A percentile compares a stretch with the other conserved stretches of the same genome.
phyloP scores from a whole-genome alignment of 371 early-diverging fungal species.

The Chytridium lagenaria region DNA sequence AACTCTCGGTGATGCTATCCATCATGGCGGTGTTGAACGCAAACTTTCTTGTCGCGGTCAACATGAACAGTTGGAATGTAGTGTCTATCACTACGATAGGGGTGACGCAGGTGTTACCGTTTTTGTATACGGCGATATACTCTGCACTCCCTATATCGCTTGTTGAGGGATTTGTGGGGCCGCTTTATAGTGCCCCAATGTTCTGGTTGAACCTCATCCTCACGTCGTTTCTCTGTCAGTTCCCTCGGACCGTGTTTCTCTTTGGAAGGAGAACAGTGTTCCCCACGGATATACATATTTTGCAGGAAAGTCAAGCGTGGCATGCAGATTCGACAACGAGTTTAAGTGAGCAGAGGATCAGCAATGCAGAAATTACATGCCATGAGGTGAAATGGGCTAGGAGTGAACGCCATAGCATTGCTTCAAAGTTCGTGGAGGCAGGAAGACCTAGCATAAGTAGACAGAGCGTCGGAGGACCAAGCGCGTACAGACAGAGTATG shows the following conservation, averaged over 20 bases:
- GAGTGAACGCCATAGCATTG: too few relatives aligned
- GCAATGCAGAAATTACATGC: too few relatives aligned
- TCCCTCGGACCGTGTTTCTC: conserved; percentile 55
- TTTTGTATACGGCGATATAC: conserved; percentile 66
- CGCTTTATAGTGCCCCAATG: conserved; percentile 59
- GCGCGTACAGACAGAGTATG: too few relatives aligned
- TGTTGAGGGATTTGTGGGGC: conserved; percentile 57
- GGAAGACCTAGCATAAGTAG: too few relatives aligned
- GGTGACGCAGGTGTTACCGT: conserved; percentile 24
- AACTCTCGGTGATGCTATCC: conserved; percentile 78
- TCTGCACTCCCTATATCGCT: conserved; percentile 52
- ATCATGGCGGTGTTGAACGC: conserved; percentile 73
- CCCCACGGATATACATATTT: conserved; percentile 66
- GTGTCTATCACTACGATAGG: conserved; percentile 41
- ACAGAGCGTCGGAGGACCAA: too few relatives aligned
- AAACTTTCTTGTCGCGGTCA: conserved; percentile 79
- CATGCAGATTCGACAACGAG: too few relatives aligned
- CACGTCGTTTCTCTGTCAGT: conserved; percentile 51
- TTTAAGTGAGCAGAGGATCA: too few relatives aligned
- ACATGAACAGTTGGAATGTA: conserved; percentile 77
- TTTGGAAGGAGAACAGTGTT: conserved; percentile 51
- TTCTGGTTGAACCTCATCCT: conserved; percentile 78
- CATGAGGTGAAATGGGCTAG: too few relatives aligned
- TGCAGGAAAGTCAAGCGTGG: conserved; percentile 66
- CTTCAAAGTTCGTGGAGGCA: too few relatives aligned